A percentile compares a stretch with the other conserved stretches of the same genome.
phyloP scores from a whole-genome alignment of 2,329 filamentous ascomycete species.

The Paraphaeosphaeria sporulosa region DNA sequence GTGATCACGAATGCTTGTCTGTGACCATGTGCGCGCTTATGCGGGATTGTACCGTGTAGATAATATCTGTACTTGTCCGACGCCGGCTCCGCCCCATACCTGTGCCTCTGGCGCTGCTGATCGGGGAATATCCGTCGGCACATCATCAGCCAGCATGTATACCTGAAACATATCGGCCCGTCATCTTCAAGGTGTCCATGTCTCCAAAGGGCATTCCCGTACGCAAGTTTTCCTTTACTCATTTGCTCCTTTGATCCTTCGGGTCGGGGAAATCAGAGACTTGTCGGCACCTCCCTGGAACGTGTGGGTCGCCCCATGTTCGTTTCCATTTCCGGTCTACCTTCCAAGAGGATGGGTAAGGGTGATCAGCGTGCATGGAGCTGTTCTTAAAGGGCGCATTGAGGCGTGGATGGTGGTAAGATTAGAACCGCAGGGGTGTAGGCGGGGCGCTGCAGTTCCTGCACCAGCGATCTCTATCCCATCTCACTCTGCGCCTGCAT shows the following conservation, averaged over 20 bases:
- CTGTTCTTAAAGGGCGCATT: too few species aligned
- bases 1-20: too few species aligned
- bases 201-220: neutral
- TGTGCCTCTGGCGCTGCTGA: neutral
- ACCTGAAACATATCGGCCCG: constrained; percentile 3
- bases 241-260: constrained; percentile 4
- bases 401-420: too few species aligned
- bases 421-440: too few species aligned
- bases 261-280: constrained; percentile 1
- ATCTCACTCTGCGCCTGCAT: neutral
- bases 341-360: too few species aligned
- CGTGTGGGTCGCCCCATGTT: neutral
- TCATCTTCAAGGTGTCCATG: neutral
- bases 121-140: constrained; percentile 8
- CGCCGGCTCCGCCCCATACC: neutral
- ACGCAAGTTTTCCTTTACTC: neutral
- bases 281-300: neutral
- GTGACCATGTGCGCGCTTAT: neutral
- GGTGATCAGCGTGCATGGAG: too few species aligned
- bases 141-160: neutral
- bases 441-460: constrained; percentile 2
- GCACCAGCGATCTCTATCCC: constrained; percentile 3
- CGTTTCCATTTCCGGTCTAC: too few species aligned
- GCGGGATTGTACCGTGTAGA: neutral
- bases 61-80: constrained; percentile 10